A percentile compares a stretch with the other conserved stretches of the same genome.
These are phyloP conservation scores for Panaeolus papilionaceus DNA, from an alignment of 768 basidiomycete species.

Conservation along the genomic window DNA sequence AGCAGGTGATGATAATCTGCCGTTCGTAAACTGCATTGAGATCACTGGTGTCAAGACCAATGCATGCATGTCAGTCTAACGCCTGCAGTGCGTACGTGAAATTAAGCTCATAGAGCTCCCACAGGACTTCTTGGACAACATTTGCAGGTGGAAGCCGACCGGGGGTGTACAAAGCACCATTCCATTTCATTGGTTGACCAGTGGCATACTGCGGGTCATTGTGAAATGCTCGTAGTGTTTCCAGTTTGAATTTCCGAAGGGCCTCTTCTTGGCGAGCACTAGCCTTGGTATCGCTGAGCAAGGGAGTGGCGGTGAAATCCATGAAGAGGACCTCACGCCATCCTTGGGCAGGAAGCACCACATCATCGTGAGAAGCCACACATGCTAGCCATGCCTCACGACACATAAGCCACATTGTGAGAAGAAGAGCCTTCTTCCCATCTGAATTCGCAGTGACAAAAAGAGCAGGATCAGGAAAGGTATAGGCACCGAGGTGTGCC, in stretches of 20 bases:
- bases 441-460: background rate
- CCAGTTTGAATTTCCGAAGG: conserved; percentile 14
- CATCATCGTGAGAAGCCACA: background rate
- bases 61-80: too few relatives aligned
- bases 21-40: too few relatives aligned
- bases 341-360: conserved; percentile 6
- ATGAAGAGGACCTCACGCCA: conserved; percentile 15
- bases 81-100: too few relatives aligned
- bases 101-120: too few relatives aligned
- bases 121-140: too few relatives aligned
- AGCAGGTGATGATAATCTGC: too few relatives aligned
- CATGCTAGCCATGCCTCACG: conserved; percentile 13
- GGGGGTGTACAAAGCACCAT: too few relatives aligned
- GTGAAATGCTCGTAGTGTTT: background rate
- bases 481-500: background rate
- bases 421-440: conserved; percentile 5
- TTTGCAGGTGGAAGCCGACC: too few relatives aligned
- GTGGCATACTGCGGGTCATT: background rate
- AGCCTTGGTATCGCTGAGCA: conserved; percentile 7
- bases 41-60: too few relatives aligned
- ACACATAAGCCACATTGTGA: conserved; percentile 13
- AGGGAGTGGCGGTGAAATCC: background rate
- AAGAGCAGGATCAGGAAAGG: background rate
- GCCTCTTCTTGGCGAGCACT: background rate
- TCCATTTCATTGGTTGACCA: background rate